A percentile compares a stretch with the other conserved stretches of the same genome.
These are phyloP conservation scores for Leccinum subgranulosum DNA, from an alignment of 768 basidiomycete species.

Conservation along the genomic window DNA sequence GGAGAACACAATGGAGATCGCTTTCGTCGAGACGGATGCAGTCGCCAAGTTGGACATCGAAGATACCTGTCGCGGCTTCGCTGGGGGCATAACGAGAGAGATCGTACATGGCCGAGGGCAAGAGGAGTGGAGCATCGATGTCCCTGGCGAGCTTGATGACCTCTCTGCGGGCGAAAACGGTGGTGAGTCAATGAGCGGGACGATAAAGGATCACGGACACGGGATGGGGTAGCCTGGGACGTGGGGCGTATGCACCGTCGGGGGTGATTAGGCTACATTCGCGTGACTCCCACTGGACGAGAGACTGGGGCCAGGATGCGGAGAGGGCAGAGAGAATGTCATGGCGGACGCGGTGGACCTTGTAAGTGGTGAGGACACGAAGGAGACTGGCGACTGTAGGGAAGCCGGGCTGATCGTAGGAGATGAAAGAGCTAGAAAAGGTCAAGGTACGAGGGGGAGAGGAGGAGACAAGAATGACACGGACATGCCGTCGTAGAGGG, in stretches of 20 bases:
- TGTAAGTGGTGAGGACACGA: slow-evolving; percentile 61
- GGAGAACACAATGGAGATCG: slow-evolving; percentile 59
- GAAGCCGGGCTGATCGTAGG: slow-evolving; percentile 51
- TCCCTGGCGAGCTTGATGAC: slow-evolving; percentile 67
- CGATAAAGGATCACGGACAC: slow-evolving; percentile 45
- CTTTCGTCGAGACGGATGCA: slow-evolving; percentile 39
- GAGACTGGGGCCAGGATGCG: slow-evolving; percentile 56
- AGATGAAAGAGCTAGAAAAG: slow-evolving; percentile 41
- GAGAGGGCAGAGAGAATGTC: slow-evolving; percentile 55
- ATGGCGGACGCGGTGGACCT: slow-evolving; percentile 53
- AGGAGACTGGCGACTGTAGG: slow-evolving; percentile 53
- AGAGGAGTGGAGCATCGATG: slow-evolving; percentile 50
- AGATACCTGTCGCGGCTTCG: slow-evolving; percentile 53
- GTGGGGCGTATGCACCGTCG: slow-evolving; percentile 55
- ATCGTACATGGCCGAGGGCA: slow-evolving; percentile 80
- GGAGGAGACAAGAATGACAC: slow-evolving; percentile 19
- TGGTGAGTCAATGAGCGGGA: slow-evolving; percentile 4
- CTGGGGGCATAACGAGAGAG: slow-evolving; percentile 67
- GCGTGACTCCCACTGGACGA: slow-evolving; percentile 63
- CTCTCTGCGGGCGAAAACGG: slow-evolving; percentile 37
- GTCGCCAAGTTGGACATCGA: slow-evolving; percentile 36
- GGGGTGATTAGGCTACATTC: slow-evolving; percentile 54
- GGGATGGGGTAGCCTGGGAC: slow-evolving; percentile 57
- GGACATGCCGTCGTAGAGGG: slow-evolving; percentile 71
- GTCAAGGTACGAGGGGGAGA: slow-evolving; percentile 14